Percentiles rank a stretch among this genome's conserved stretches.
These are phyloP conservation scores for Coemansia sp. DNA, from an alignment of 192 early-diverging fungal species.

Conservation along the genomic window DNA sequence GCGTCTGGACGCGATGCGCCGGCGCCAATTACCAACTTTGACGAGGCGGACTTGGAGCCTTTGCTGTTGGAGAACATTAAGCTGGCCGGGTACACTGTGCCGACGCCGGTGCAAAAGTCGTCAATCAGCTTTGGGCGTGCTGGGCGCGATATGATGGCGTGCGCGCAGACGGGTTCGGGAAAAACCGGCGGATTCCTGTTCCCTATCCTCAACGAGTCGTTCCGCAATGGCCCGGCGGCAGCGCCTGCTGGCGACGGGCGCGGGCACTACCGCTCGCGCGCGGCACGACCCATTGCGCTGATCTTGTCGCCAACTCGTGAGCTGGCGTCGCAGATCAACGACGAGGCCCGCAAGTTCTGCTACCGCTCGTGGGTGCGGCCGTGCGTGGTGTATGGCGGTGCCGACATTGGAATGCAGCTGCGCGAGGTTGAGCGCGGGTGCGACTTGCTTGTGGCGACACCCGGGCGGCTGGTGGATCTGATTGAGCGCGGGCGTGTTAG, in stretches of 20 bases:
- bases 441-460: constrained; percentile 90
- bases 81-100: constrained; percentile 77
- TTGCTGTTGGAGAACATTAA: constrained; percentile 87
- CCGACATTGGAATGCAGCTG: constrained; percentile 83
- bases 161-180: constrained; percentile 94
- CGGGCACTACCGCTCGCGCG: constrained; percentile 56
- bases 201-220: constrained; percentile 90
- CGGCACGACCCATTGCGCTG: constrained; percentile 57
- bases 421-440: constrained; percentile 88
- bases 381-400: constrained; percentile 93
- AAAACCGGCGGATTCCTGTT: constrained; percentile 98
- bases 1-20: constrained; percentile 70
- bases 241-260: constrained; percentile 48
- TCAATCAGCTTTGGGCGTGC: constrained; percentile 76
- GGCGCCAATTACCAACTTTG: constrained; percentile 60
- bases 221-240: constrained; percentile 71
- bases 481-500: constrained; percentile 76
- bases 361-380: constrained; percentile 90
- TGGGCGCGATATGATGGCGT: constrained; percentile 96
- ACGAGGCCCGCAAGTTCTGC: constrained; percentile 70
- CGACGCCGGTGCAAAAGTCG: constrained; percentile 95
- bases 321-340: constrained; percentile 66
- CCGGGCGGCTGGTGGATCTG: constrained; percentile 88
- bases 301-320: constrained; percentile 77
- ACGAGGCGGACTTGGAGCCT: constrained; percentile 72